A percentile compares a stretch with the other conserved stretches of the same genome.
These are phyloP conservation scores for Jamesozyma piceae DNA, from an alignment of 805 yeast genomes.

Conservation along the genomic window DNA sequence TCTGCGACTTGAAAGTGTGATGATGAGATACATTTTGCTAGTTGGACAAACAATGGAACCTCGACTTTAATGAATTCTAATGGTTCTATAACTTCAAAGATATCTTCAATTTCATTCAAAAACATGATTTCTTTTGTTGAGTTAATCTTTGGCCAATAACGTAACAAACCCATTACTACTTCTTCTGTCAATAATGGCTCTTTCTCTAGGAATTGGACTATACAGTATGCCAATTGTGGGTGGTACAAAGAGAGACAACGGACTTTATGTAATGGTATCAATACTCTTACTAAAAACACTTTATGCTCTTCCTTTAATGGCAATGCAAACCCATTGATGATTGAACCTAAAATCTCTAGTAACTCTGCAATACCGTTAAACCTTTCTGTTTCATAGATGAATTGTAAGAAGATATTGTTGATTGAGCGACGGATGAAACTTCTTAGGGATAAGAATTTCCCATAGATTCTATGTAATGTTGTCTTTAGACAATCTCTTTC, in stretches of 20 bases:
- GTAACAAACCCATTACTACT: slow-evolving; percentile 84
- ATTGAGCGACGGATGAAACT: slow-evolving; percentile 87
- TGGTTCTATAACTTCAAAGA: slow-evolving; percentile 93
- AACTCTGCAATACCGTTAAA: slow-evolving; percentile 94
- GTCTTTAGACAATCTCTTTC: slow-evolving; percentile 94
- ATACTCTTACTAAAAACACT: slow-evolving; percentile 72
- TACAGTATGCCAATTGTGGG: slow-evolving; percentile 94
- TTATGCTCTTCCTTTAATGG: slow-evolving; percentile 97
- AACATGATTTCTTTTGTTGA: slow-evolving; percentile 95
- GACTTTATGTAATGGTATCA: slow-evolving; percentile 88
- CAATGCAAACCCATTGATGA: slow-evolving; percentile 94
- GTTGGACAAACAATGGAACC: slow-evolving; percentile 86
- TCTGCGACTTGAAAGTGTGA: slow-evolving; percentile 97
- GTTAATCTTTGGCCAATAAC: slow-evolving; percentile 95
- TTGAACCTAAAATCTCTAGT: slow-evolving; percentile 88
- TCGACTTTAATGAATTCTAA: slow-evolving; percentile 83
- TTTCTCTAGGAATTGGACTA: slow-evolving; percentile 91
- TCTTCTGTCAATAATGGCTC: slow-evolving; percentile 89
- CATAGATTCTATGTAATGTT: slow-evolving; percentile 90
- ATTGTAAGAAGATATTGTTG: slow-evolving; percentile 84
- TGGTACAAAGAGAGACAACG: slow-evolving; percentile 83
- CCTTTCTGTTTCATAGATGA: slow-evolving; percentile 88
- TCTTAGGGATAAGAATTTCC: slow-evolving; percentile 82
- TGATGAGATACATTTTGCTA: slow-evolving; percentile 86
- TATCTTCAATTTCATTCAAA: slow-evolving; percentile 90